Evolutionary conservation across 805 yeast species (phyloP).

Genomic region (Hanseniaspora meyeri): DNA sequence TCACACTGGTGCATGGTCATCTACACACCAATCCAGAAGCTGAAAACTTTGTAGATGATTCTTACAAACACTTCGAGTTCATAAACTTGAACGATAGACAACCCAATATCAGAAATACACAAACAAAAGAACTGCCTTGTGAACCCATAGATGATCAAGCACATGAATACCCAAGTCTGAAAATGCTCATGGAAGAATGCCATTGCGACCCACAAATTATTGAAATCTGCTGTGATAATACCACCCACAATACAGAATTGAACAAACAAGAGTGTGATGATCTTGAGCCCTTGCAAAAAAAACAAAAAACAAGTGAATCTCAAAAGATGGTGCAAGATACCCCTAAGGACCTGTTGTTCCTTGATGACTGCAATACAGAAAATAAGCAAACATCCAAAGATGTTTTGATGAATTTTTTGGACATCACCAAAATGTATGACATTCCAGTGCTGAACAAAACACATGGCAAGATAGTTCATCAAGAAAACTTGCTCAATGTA

Average conservation of each 20-base stretch:
- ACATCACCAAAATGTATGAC: conserved; percentile 27
- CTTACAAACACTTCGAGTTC: conserved; percentile 33
- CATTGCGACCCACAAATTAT: conserved; percentile 26
- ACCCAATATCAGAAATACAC: background rate
- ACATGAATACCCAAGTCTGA: background rate
- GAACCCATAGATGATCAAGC: background rate
- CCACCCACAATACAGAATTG: conserved; percentile 18
- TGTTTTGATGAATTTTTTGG: conserved; percentile 24
- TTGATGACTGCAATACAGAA: conserved; percentile 2
- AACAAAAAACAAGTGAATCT: background rate
- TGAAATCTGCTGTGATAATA: conserved; percentile 33
- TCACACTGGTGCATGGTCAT: conserved; percentile 59
- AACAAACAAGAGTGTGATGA: background rate
- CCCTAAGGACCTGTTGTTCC: conserved; percentile 6
- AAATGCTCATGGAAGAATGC: conserved; percentile 7
- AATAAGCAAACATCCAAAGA: conserved; percentile 8
- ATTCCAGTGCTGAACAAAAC: conserved; percentile 25
- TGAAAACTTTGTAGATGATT: conserved; percentile 21
- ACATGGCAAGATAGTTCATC: conserved; percentile 18
- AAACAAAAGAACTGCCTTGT: background rate
- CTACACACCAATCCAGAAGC: conserved; percentile 32
- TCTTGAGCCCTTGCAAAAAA: background rate
- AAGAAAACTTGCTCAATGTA: conserved; percentile 13
- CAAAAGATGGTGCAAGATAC: background rate
- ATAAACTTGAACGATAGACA: conserved; percentile 21